These are phyloP conservation scores for Filobasidium wieringae DNA, from an alignment of 768 basidiomycete genomes.

Conservation along the genomic window DNA sequence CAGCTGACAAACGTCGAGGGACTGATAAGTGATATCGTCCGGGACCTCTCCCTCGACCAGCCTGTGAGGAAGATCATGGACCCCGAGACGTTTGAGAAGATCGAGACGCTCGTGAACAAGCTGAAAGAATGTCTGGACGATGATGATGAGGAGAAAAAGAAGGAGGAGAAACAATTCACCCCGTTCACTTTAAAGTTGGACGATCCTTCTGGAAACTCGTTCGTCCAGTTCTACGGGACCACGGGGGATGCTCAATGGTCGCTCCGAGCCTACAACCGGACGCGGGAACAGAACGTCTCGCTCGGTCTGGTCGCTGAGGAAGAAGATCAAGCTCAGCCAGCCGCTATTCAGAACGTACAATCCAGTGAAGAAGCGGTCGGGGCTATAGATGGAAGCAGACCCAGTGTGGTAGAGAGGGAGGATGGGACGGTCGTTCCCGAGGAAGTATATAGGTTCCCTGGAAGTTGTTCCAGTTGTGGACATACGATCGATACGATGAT, in stretches of 20 bases:
- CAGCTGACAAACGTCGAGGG: slow-evolving; percentile 97
- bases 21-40: slow-evolving; percentile 64
- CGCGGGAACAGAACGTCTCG: slow-evolving; percentile 63
- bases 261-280: slow-evolving; percentile 66
- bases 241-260: slow-evolving; percentile 91
- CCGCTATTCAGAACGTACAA: neutral
- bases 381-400: neutral
- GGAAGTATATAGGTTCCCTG: slow-evolving; percentile 79
- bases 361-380: neutral
- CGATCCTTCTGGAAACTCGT: slow-evolving; percentile 93
- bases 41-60: slow-evolving; percentile 71
- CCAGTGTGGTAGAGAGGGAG: slow-evolving; percentile 11
- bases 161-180: slow-evolving; percentile 46
- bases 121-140: slow-evolving; percentile 27
- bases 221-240: slow-evolving; percentile 75
- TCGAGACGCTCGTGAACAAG: slow-evolving; percentile 60
- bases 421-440: slow-evolving; percentile 47
- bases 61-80: slow-evolving; percentile 65
- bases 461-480: slow-evolving; percentile 77
- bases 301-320: slow-evolving; percentile 56
- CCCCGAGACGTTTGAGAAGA: slow-evolving; percentile 56
- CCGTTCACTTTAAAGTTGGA: slow-evolving; percentile 74
- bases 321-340: slow-evolving; percentile 20
- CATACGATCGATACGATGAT: slow-evolving; percentile 72
- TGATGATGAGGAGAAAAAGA: slow-evolving; percentile 45